Evolutionary conservation across 2,329 filamentous ascomycete species (phyloP).

Genomic region (Colletotrichum trifolii): DNA sequence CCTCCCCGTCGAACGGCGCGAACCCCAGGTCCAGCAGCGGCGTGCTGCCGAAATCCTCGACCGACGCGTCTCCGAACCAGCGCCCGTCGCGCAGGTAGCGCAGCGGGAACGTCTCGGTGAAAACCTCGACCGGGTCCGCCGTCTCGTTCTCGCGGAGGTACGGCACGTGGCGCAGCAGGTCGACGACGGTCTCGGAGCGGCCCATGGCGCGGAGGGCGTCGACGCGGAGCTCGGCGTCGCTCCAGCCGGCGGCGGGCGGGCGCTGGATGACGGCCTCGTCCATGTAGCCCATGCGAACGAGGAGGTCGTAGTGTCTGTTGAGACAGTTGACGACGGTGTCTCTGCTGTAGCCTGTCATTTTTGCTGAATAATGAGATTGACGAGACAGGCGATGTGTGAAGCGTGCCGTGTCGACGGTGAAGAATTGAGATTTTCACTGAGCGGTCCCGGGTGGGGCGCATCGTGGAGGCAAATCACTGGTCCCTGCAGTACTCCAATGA

Average conservation of each 20-base stretch:
- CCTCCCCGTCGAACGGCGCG: conserved; percentile 34
- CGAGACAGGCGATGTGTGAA: neutral
- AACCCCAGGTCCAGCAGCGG: conserved; percentile 30
- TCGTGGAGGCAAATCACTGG: conserved; percentile 25
- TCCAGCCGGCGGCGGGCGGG: conserved; percentile 30
- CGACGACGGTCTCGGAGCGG: conserved; percentile 32
- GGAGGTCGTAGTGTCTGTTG: conserved; percentile 32
- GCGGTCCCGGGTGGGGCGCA: conserved; percentile 28
- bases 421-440: conserved; percentile 27
- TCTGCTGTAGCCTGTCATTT: conserved; percentile 25
- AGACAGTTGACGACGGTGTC: conserved; percentile 30
- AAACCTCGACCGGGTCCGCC: conserved; percentile 28
- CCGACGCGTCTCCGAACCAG: conserved; percentile 24
- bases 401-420: neutral
- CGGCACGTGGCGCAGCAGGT: conserved; percentile 32
- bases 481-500: neutral
- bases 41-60: conserved; percentile 12
- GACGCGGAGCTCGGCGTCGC: conserved; percentile 31
- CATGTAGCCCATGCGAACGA: conserved; percentile 35
- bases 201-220: conserved; percentile 36
- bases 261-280: conserved; percentile 19
- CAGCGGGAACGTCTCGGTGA: conserved; percentile 33
- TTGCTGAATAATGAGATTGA: neutral
- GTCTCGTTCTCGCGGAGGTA: conserved; percentile 33
- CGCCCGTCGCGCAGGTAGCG: conserved; percentile 33